phyloP scores from a whole-genome alignment of 2,329 filamentous ascomycete species.

The Zopfia rhizophila region DNA sequence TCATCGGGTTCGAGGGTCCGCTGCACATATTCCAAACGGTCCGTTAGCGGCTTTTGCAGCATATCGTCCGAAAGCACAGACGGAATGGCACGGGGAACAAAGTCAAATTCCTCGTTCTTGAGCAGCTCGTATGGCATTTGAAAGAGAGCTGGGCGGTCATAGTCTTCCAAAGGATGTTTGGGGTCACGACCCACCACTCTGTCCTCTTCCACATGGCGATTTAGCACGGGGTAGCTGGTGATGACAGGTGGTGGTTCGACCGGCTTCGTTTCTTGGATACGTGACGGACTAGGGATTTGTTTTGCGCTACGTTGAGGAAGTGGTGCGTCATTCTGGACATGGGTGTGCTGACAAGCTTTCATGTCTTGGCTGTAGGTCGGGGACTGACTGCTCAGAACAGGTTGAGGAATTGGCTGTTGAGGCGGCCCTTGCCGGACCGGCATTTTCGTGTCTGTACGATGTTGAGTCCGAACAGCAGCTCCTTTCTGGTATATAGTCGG shows the following conservation, averaged over 20 bases:
- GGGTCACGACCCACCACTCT: constrained; percentile 14
- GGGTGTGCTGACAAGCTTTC: neutral
- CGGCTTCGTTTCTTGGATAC: neutral
- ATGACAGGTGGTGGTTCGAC: constrained; percentile 6
- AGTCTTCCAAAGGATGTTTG: constrained; percentile 51
- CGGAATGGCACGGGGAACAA: constrained; percentile 33
- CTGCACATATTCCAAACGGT: constrained; percentile 41
- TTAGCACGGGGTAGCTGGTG: constrained; percentile 3
- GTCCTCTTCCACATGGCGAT: constrained; percentile 13
- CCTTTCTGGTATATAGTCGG: neutral
- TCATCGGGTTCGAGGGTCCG: constrained; percentile 39
- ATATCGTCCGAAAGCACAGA: constrained; percentile 35
- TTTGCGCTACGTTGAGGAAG: neutral
- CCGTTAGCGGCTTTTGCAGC: constrained; percentile 35
- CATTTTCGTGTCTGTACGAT: neutral
- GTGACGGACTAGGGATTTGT: too few species aligned
- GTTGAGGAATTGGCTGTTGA: neutral
- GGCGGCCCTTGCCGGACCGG: neutral
- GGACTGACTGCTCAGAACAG: constrained; percentile 17
- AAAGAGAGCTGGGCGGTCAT: constrained; percentile 56
- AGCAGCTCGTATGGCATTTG: constrained; percentile 61
- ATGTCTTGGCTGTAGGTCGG: constrained; percentile 21
- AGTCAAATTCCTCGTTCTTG: constrained; percentile 62
- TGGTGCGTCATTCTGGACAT: neutral
- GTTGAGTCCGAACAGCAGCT: neutral